Evolutionary conservation across 2,329 filamentous ascomycete species (phyloP).

Genomic region (Fusarium sp.): DNA sequence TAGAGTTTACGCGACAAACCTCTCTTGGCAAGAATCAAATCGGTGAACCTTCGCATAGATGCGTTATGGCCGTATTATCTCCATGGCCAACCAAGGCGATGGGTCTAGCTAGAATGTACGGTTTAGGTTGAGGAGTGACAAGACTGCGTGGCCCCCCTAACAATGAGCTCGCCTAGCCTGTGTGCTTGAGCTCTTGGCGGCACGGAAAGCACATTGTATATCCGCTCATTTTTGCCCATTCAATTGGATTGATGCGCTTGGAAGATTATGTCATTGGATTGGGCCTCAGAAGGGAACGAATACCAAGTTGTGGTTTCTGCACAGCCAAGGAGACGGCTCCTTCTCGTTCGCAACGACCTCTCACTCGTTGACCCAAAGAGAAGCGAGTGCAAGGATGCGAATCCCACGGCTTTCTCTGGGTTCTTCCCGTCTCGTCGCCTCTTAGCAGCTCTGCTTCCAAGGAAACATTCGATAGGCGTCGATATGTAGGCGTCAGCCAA

Average conservation of each 20-base stretch:
- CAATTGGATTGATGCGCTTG: conserved; percentile 19
- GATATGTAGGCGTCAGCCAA: conserved; percentile 15
- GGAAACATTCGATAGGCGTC: conserved; percentile 20
- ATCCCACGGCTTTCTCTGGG: conserved; percentile 46
- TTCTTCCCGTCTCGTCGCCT: conserved; percentile 36
- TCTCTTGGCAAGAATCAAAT: conserved; percentile 26
- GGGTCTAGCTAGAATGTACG: conserved; percentile 6
- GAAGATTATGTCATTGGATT: conserved; percentile 16
- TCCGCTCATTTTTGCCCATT: conserved; percentile 12
- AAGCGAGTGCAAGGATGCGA: conserved; percentile 46
- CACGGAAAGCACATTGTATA: conserved; percentile 8
- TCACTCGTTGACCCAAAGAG: conserved; percentile 38
- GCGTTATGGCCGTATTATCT: conserved; percentile 31
- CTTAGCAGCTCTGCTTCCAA: conserved; percentile 30
- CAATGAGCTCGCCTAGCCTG: conserved; percentile 26
- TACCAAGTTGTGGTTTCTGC: conserved; percentile 27
- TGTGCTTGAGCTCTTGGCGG: conserved; percentile 23
- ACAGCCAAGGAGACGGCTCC: conserved; percentile 36
- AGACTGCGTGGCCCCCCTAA: conserved; percentile 31
- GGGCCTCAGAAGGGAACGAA: conserved; percentile 29
- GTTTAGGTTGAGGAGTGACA: conserved; percentile 17
- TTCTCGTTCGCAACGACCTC: conserved; percentile 36
- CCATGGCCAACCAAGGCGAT: conserved; percentile 19
- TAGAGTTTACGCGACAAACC: conserved; percentile 23
- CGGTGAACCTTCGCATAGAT: conserved; percentile 17